Base-by-base conservation (phyloP, 495 filamentous ascomycete species). In the Talaromyces trachyspermus region DNA sequence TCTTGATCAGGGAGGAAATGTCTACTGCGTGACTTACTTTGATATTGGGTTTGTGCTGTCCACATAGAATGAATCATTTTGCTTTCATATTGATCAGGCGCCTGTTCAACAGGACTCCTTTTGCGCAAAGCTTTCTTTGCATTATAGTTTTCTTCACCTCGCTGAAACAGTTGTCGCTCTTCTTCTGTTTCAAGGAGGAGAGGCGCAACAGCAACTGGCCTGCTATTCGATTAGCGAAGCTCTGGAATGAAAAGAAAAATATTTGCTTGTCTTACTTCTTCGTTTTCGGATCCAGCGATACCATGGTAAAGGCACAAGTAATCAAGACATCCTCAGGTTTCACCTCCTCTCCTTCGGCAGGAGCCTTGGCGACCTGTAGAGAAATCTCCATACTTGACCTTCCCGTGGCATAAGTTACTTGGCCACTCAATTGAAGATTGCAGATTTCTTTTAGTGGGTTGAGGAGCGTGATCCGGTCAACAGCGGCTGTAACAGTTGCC, bases 281-380 rank as follows among this genome's bases (percentile, higher is more conserved):
- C 1, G 85, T 89, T 10, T 49, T 64, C 1, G 87, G 85, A 53
- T 90, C 77, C 1, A 91, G 68, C 1, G 87, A 88, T 1, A 86
- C 83, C 83, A 94, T 91, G 1, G 88, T 94, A 57, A 89, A 91
- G 8, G 83, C 79, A 63, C 87, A 90, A 3, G 81, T 87, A 52
- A 91, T 76, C 48, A 91, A 53, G 5, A 89, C 68, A 63, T 89
- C 86, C 32, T 84, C 81, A 0, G 78, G 72, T 52, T 71, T 75
- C n/a, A 74, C 70, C 15, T 67, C 57, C 51, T 80, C 64, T 5
- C 80, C 85, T 26, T 75, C 65, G 0, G 77, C 72, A 20, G 65
- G 73, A 0, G 66, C 79, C 61, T 84, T 83, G 7, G 83, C 77
- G 9, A 89, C 84, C 59, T 88, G 83, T 26, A 86, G 65, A 0